These are phyloP conservation scores for Solidago caesia DNA, from an alignment of 129 eudicot genomes.

Conservation along the genomic window DNA sequence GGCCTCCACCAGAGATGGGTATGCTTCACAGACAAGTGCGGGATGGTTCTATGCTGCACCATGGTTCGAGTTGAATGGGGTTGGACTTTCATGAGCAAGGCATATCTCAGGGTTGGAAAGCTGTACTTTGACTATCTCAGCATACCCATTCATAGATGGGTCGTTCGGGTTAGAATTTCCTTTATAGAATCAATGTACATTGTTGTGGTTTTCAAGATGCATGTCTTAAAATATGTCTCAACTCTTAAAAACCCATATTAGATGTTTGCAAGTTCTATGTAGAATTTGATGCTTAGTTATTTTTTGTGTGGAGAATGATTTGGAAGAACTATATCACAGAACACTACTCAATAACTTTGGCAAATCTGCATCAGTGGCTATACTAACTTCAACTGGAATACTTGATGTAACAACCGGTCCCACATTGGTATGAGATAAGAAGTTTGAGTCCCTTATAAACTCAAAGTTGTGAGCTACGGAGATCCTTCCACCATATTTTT, in stretches of 20 bases:
- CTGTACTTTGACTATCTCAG: neutral
- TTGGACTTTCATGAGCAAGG: conserved; percentile 7
- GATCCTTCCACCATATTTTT: too few species aligned
- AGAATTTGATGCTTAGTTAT: neutral
- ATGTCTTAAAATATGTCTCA: neutral
- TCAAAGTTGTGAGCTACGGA: too few species aligned
- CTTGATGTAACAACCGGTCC: too few species aligned
- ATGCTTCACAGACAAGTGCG: neutral
- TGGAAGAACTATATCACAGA: too few species aligned
- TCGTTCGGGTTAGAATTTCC: neutral
- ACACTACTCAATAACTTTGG: too few species aligned
- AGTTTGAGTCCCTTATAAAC: too few species aligned
- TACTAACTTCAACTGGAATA: too few species aligned
- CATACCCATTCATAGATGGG: neutral
- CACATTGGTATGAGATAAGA: too few species aligned
- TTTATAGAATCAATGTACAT: neutral
- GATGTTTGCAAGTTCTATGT: neutral
- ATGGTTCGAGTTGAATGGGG: conserved; percentile 8
- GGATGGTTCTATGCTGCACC: conserved; percentile 9
- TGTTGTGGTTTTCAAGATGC: neutral
- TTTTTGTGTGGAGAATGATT: neutral
- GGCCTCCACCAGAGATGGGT: conserved; percentile 11
- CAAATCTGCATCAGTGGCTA: too few species aligned
- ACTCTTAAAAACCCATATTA: neutral
- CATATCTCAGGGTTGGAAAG: neutral